Evolutionary conservation across 352 stramenopile genomes (phyloP), one percentile per base, ranked within the genome.

Genomic region (Phytopythium aichiense): DNA sequence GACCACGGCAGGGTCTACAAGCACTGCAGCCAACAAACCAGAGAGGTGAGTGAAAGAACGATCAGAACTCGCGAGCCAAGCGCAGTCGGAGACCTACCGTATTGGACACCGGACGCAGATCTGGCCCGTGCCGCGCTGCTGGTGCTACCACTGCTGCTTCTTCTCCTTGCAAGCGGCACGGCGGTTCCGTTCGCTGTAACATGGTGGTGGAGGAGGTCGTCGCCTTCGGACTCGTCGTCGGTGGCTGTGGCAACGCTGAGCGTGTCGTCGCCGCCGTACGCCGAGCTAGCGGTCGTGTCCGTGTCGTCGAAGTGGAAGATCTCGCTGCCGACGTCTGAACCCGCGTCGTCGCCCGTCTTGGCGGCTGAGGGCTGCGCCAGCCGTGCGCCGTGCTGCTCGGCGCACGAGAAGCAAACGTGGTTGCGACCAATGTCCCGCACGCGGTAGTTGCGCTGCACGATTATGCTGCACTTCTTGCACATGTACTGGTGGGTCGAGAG

Each of bases 391-490:
- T 74, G 68, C 57, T 76, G 68, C 42, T 89, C 73, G 4, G 81
- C 72, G 25, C 81, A 91, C 18, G 80, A 65, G 57, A 88, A 89
- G 62, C 81, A 91, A 31, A 71, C 74, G 40, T 76, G 69, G 37
- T 71, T 64, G 31, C 52, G 64, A 9, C 60, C 53, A 9, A 86
- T 52, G 33, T 69, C 66, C 18, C 83, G 69, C 31, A 89, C 69
- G 13, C 71, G 69, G 54, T 87, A 89, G 64, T 88, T 88, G 52
- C 79, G 73, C 20, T 65, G 63, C 11, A 89, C 76, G 30, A 91
- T 88, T 49, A 77, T 67, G 33, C 56, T 68, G 65, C 81, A 91
- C 51, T 84, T 88, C 62, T 86, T 79, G 68, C 81, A 91, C 65
- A 91, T 73, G 60, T 80, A 88, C 81, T 91, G 60, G 1, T 11